Evolutionary conservation across 306 rosid genomes (phyloP).

Genomic region (Argentina anserina): DNA sequence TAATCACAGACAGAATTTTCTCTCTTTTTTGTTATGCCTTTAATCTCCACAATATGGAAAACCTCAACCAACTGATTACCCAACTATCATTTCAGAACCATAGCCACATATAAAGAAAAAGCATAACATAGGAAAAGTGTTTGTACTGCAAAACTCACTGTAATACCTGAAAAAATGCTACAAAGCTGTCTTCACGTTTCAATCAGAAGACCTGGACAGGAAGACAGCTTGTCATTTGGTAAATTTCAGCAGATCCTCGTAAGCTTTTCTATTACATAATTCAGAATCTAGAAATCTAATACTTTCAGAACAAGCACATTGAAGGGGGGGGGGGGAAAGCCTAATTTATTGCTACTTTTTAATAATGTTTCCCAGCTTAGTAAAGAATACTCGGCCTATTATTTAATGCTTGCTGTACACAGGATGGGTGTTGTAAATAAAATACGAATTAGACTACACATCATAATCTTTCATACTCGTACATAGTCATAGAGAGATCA

Average conservation of each 20-base stretch:
- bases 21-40: neutral
- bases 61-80: slow-evolving; percentile 79
- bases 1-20: neutral
- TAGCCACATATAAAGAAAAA: slow-evolving; percentile 59
- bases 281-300: neutral
- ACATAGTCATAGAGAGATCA: neutral
- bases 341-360: neutral
- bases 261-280: neutral
- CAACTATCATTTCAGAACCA: slow-evolving; percentile 42
- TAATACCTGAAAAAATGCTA: slow-evolving; percentile 51
- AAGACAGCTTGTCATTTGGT: neutral
- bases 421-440: neutral
- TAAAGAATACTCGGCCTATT: neutral
- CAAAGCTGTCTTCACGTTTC: slow-evolving; percentile 2
- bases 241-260: neutral
- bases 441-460: neutral
- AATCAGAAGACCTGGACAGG: neutral
- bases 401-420: neutral
- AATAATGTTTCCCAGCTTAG: too few relatives aligned
- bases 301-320: neutral
- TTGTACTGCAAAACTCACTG: slow-evolving; percentile 75
- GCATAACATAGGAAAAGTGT: slow-evolving; percentile 76
- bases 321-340: neutral
- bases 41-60: neutral
- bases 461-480: neutral